A percentile compares a stretch with the other conserved stretches of the same genome.
These are phyloP conservation scores for Ustilago hordei DNA, from an alignment of 1,284 basidiomycete genomes.

Conservation along the genomic window DNA sequence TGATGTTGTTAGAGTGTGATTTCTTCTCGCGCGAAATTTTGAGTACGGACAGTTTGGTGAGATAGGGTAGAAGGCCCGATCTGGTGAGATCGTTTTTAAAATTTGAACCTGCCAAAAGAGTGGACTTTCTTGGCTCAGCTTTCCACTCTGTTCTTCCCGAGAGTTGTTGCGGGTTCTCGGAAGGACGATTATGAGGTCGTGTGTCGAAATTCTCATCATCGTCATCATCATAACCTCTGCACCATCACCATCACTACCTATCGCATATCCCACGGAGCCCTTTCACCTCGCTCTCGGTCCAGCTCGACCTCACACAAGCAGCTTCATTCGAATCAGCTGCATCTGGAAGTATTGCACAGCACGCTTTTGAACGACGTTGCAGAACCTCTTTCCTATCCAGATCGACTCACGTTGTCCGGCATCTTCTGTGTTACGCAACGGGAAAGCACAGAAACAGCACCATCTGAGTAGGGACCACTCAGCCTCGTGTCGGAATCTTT, in stretches of 20 bases:
- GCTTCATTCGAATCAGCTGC: neutral
- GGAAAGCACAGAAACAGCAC: no score
- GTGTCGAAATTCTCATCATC: slow-evolving; percentile 24
- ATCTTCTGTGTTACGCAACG: no score
- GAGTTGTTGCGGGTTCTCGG: neutral
- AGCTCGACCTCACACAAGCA: no score
- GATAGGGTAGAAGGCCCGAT: neutral
- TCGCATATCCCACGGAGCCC: neutral
- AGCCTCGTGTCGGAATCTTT: no score
- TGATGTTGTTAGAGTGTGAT: neutral
- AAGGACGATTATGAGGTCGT: neutral
- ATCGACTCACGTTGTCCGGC: no score
- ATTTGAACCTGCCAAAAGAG: slow-evolving; percentile 1
- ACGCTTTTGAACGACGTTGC: no score
- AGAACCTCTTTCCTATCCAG: no score
- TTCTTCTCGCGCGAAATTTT: neutral
- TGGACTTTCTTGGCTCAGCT: slow-evolving; percentile 11
- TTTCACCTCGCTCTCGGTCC: no score
- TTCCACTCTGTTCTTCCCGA: slow-evolving; percentile 2
- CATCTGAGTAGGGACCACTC: no score
- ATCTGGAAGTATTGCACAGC: no score
- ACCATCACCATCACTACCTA: neutral
- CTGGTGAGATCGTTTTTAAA: neutral
- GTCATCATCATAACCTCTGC: neutral
- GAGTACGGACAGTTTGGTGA: slow-evolving; percentile 1